Base-by-base conservation (phyloP, 208 protist species). In the Tritrichomonas musculus region DNA sequence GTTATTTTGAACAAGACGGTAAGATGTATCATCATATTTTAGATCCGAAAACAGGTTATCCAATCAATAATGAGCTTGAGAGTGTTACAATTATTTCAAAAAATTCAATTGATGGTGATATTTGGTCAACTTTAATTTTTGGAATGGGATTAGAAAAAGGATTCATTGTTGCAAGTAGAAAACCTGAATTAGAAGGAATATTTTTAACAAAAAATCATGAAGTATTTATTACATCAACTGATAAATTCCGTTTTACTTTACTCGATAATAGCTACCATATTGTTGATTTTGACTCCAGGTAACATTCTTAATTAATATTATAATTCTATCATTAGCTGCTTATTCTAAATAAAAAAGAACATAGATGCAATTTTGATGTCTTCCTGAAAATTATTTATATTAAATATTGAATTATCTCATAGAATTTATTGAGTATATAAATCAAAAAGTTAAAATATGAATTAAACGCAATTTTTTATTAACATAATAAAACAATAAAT, bases 11-110 rank as follows among this genome's bases (percentile, higher is more conserved):
- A 69, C 8, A 69, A n/a, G 64, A 69, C 25, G 64, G 64, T 8
- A 69, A 69, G 64, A 69, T n/a, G 25, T 69, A 69, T 69, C 64
- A 69, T n/a, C 64, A 69, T n/a, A 69, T 69, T 69, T n/a, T 69
- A 8, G 27, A 69, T 69, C 64, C 64, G 11, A n/a, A 17, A n/a
- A 69, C 64, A n/a, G 64, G 64, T 8, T 69, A 69, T 69, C 64
- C 64, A 69, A 5, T 69, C 5, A n/a, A 69, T 69, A 69, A 69
- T 69, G 64, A 69, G 3, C 30, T 69, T 8, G 11, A 33, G 3
- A 69, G 64, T n/a, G 64, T 69, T n/a, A 69, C 64, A 69, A 69
- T 69, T 25, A 69, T 69, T 33, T n/a, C 20, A n/a, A 69, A 69
- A 8, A 25, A 69, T 69, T 69, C 64, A 69, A 33, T 69, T 17